Evolutionary conservation across 169 alveolate species (phyloP), one percentile per base, ranked within the genome.

Genomic region (Cryptosporidium xiaoi): DNA sequence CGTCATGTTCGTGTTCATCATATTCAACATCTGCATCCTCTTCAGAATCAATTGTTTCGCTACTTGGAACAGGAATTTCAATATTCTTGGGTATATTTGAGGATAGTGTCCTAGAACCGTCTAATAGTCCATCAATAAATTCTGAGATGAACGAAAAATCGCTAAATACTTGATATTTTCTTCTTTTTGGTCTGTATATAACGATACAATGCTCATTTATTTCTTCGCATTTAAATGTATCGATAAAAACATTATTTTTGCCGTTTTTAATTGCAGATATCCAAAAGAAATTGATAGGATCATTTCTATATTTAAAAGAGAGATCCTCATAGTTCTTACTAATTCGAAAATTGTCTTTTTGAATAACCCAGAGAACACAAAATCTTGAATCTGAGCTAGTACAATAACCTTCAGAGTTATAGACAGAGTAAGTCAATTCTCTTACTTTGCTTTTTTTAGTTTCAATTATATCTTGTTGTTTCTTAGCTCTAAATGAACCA

Each of bases 271-370:
- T 33, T 34, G 87, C 71, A 40, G 69, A 58, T 33, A 77, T 77
- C 87, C 87, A 77, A 31, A 77, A 77, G 34, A 77, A 77, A 53
- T 62, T 62, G 31, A 77, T 77, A 31, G 87, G 87, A 51, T 77
- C 87, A 34, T 77, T 77, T 77, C 87, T 77, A 62, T 77, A 77
- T 53, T 77, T 77, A 62, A 60, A 77, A 31, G 87, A 56, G 12
- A 77, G 60, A 12, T 46, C 64, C 20, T 77, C 87, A 27, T 48
- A 77, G 1, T 53, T 53, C 18, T 60, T 56, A n/a, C 56, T 60
- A 3, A 56, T 58, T 58, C 12, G 46, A 48, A 62, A 62, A 29
- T 20, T 36, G 2, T 62, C 40, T 66, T 77, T 56, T 27, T 55
- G 50, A 51, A 48, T 24, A 48, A 77, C 50, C 58, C 65, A 62